phyloP scores from a whole-genome alignment of 1,139 yeast genomes.

The Komagataea norvegica region DNA sequence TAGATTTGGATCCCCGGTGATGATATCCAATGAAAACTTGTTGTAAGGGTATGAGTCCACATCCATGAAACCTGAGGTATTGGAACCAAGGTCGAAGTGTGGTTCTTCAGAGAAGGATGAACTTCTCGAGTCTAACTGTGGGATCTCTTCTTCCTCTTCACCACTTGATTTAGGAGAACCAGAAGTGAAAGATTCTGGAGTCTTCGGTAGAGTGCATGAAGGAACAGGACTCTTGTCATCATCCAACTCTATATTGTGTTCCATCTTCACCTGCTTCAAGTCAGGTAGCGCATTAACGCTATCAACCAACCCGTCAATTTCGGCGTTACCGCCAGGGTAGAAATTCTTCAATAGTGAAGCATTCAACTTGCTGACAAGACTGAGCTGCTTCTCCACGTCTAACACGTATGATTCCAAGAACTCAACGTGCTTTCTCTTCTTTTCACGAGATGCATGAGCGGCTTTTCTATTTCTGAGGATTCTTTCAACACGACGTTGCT shows the following conservation, averaged over 20 bases:
- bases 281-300: conserved; percentile 20
- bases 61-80: conserved; percentile 7
- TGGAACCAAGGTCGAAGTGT: conserved; percentile 1
- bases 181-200: conserved; percentile 24
- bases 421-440: conserved; percentile 90
- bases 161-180: conserved; percentile 17
- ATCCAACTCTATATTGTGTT: conserved; percentile 19
- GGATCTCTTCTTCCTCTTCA: conserved; percentile 14
- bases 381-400: conserved; percentile 38
- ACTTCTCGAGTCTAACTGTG: conserved; percentile 15
- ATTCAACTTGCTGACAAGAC: conserved; percentile 16
- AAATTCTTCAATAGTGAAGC: conserved; percentile 10
- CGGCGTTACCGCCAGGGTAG: conserved; percentile 20
- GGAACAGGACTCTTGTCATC: conserved; percentile 8
- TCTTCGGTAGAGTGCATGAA: conserved; percentile 18
- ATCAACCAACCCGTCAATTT: conserved; percentile 17
- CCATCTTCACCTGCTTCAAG: conserved; percentile 16
- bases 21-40: conserved; percentile 24
- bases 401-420: conserved; percentile 65
- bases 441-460: conserved; percentile 95
- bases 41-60: conserved; percentile 15
- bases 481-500: conserved; percentile 89
- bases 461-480: conserved; percentile 93
- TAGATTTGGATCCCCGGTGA: conserved; percentile 8
- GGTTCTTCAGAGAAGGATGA: conserved; percentile 12